Evolutionary conservation across 192 early-diverging fungal species (phyloP).

Genomic region (Coemansia sp.): DNA sequence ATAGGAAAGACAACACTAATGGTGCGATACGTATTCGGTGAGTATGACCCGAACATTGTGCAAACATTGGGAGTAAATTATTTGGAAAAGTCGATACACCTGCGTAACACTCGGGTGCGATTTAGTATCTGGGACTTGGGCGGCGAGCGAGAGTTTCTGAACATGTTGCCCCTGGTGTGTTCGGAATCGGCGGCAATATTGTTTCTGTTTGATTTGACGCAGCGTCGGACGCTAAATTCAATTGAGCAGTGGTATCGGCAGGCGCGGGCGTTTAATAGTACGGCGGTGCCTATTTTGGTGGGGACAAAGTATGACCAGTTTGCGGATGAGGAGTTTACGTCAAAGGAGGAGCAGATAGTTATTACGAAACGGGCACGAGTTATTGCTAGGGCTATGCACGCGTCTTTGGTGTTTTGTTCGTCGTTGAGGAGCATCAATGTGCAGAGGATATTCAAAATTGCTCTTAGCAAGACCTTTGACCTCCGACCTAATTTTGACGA

Average conservation of each 20-base stretch:
- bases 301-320: slow-evolving; percentile 98
- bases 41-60: slow-evolving; percentile 92
- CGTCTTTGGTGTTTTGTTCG: slow-evolving; percentile 92
- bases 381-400: slow-evolving; percentile 92
- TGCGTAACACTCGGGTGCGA: slow-evolving; percentile 88
- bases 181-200: slow-evolving; percentile 94
- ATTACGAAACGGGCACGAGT: slow-evolving; percentile 90
- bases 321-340: slow-evolving; percentile 58
- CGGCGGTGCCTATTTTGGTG: slow-evolving; percentile 90
- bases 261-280: slow-evolving; percentile 93
- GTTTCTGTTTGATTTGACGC: slow-evolving; percentile 94
- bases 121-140: slow-evolving; percentile 99
- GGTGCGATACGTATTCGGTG: slow-evolving; percentile 97
- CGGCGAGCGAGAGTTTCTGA: slow-evolving; percentile 94
- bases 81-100: slow-evolving; percentile 93
- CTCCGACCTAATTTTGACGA: slow-evolving; percentile 90
- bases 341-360: slow-evolving; percentile 87
- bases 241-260: slow-evolving; percentile 98
- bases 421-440: slow-evolving; percentile 94
- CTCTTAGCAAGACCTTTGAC: slow-evolving; percentile 90
- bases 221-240: slow-evolving; percentile 87
- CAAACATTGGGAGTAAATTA: slow-evolving; percentile 96
- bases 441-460: slow-evolving; percentile 97
- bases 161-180: slow-evolving; percentile 96
- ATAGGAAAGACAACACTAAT: slow-evolving; percentile 96